Evolutionary conservation across 495 filamentous ascomycete species (phyloP).

Genomic region (Neurospora tetraspora): DNA sequence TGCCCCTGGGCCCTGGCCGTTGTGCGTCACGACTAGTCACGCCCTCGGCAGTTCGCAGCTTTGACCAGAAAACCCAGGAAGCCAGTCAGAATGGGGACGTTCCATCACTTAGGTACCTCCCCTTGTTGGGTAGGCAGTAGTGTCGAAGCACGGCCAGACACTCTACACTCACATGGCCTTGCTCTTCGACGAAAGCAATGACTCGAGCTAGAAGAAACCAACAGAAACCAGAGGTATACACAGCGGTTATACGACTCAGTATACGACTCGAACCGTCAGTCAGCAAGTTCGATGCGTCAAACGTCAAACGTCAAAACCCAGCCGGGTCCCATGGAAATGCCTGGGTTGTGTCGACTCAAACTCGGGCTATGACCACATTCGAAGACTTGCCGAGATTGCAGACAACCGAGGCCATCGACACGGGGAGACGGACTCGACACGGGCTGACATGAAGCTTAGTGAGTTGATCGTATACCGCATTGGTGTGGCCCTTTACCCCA

Average conservation of each 20-base stretch:
- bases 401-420: neutral
- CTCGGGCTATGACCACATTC: neutral
- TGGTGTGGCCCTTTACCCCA: neutral
- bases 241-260: neutral
- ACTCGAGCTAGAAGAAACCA: neutral
- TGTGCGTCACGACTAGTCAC: neutral
- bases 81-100: neutral
- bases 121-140: neutral
- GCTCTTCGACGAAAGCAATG: neutral
- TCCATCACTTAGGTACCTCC: neutral
- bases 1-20: neutral
- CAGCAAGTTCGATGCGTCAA: neutral
- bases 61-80: neutral
- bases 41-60: neutral
- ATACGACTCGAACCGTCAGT: neutral
- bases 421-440: neutral
- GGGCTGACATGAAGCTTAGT: neutral
- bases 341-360: neutral
- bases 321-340: neutral
- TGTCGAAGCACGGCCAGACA: neutral
- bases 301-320: neutral
- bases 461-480: neutral
- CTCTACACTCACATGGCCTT: neutral
- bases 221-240: neutral
- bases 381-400: neutral